Percentiles rank a stretch among this genome's conserved stretches.
phyloP scores from a whole-genome alignment of 164 flowering plant genomes.

The Cinnamomum chago region DNA sequence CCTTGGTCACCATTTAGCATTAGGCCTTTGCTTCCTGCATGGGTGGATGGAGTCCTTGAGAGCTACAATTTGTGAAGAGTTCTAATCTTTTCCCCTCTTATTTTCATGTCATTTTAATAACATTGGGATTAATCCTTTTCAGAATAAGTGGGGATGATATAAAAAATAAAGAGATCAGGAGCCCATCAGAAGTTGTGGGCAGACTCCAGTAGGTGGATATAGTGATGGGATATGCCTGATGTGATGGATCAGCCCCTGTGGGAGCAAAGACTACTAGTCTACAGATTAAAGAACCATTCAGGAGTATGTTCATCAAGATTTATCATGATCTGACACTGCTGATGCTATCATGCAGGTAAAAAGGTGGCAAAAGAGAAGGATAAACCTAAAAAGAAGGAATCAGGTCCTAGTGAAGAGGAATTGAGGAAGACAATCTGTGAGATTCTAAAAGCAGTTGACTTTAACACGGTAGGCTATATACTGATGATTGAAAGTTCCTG shows the following conservation, averaged over 20 bases:
- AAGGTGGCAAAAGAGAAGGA: slow-evolving; percentile 47
- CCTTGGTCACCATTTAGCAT: neutral
- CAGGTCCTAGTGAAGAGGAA: slow-evolving; percentile 57
- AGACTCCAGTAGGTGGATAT: neutral
- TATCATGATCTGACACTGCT: neutral
- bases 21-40: neutral
- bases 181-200: neutral
- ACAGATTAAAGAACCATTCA: neutral
- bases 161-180: neutral
- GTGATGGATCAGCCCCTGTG: neutral
- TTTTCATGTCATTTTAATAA: neutral
- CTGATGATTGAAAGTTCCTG: neutral
- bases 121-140: neutral
- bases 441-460: slow-evolving; percentile 82
- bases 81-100: neutral
- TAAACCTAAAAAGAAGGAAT: slow-evolving; percentile 37
- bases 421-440: slow-evolving; percentile 62
- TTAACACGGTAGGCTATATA: slow-evolving; percentile 60
- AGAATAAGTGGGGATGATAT: no score
- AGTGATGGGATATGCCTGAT: neutral
- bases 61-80: neutral
- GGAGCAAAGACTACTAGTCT: neutral
- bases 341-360: slow-evolving; percentile 18
- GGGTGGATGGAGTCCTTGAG: neutral
- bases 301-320: neutral